These are phyloP conservation scores for Ophiostoma populinum DNA, from an alignment of 2,329 filamentous ascomycete species.

Conservation along the genomic window DNA sequence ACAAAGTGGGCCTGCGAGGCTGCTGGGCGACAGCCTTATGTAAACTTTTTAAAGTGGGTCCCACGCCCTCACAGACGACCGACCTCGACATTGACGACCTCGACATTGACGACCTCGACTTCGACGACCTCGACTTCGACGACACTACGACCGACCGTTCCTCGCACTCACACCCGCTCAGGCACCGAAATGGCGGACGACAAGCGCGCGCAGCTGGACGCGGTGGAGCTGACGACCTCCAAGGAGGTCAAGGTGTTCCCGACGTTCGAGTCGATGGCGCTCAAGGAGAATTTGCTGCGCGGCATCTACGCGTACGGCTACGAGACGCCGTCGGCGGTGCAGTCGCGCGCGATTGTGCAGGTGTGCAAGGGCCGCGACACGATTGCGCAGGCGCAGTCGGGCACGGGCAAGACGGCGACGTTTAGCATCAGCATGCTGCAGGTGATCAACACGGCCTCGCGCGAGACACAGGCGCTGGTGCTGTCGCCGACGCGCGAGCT, in stretches of 20 bases:
- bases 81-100: neutral
- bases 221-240: conserved; percentile 97
- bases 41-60: conserved; percentile 7
- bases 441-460: conserved; percentile 83
- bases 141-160: neutral
- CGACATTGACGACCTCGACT: neutral
- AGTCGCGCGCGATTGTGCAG: conserved; percentile 95
- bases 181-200: conserved; percentile 65
- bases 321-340: conserved; percentile 92
- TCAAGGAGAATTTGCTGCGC: conserved; percentile 93
- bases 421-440: conserved; percentile 95
- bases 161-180: neutral
- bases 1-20: no score
- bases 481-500: conserved; percentile 92
- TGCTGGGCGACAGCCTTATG: conserved; percentile 3
- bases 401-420: conserved; percentile 91
- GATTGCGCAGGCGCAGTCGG: conserved; percentile 93
- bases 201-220: conserved; percentile 57
- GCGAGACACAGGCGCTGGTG: conserved; percentile 86
- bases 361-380: conserved; percentile 98
- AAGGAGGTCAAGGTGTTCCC: conserved; percentile 94
- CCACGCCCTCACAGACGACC: neutral
- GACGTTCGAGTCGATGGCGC: conserved; percentile 87
- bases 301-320: conserved; percentile 98
- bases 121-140: neutral